Evolutionary conservation across 352 stramenopile species (phyloP), one percentile per base, ranked within the genome.

Genomic region (Globisporangium nagaii): DNA sequence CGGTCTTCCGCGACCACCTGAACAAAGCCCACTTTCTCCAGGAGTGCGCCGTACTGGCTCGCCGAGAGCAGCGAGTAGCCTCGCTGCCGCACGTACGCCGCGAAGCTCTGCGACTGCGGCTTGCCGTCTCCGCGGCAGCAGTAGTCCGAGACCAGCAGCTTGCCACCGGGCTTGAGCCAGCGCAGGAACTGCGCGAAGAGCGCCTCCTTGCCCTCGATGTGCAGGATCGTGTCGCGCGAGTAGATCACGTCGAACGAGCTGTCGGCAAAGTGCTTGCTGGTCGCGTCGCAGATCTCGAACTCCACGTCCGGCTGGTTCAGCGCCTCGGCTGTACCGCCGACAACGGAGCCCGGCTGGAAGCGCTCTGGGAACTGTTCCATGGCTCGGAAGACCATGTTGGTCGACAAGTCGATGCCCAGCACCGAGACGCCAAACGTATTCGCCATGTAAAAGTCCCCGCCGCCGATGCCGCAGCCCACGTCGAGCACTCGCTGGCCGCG

Each of bases 141-240:
- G 8, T 43, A 43, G 37, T 89, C 79, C 24, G 79, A 85, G 44
- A 89, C 84, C 7, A 89, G 56, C 40, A 89, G 49, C 10, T 66
- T 65, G 35, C 79, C 79, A 11, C 79, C 73, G 43, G 79, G 79
- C 53, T 86, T 85, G 39, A 89, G 60, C 79, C 79, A 89, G 15
- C 53, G 47, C 54, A 75, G 84, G 52, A 89, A 87, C 63, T 83
- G 73, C 44, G 61, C 62, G 54, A 89, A 87, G 41, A 89, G 60
- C 28, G 65, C 58, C 20, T 67, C 35, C 56, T 89, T 87, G 58
- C 84, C 70, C 13, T 70, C 62, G 56, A 89, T 89, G 56, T 89
- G 79, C 30, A 89, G 65, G 54, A 89, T 87, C 39, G 79, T 89
- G 64, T 89, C 79, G 7, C 79, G 75, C 60, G 79, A 89, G 66